Conservation (phyloP, 371 early-diverging fungal species). For the Lichtheimia hyalospora region DNA sequence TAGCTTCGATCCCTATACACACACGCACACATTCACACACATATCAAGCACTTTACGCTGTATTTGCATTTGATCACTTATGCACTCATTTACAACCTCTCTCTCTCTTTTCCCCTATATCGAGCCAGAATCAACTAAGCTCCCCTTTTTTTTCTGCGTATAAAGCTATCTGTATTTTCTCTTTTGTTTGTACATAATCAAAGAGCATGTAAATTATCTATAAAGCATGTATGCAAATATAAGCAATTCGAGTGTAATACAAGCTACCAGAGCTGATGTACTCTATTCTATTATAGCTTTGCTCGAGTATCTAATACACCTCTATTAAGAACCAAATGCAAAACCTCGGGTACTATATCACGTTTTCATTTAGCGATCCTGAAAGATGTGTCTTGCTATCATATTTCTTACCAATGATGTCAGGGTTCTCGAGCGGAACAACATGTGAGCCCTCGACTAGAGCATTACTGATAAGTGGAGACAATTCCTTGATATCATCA, state of each 20-base stretch:
- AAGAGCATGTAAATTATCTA: no score
- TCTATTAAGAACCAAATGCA: neutral
- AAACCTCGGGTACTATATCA: neutral
- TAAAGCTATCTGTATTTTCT: neutral
- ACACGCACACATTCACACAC: no score
- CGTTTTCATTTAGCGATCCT: neutral
- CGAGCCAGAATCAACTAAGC: neutral
- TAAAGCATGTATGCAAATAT: no score
- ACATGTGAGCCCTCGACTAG: conserved; percentile 32
- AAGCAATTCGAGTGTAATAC: neutral
- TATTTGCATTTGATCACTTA: neutral
- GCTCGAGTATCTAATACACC: neutral
- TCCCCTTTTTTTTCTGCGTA: neutral
- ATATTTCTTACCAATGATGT: conserved; percentile 11
- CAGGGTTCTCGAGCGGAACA: conserved; percentile 31
- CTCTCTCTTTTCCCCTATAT: neutral
- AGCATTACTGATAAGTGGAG: conserved; percentile 9
- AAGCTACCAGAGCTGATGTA: no score
- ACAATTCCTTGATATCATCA: neutral
- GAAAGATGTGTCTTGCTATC: neutral
- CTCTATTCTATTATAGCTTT: neutral
- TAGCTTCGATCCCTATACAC: neutral
- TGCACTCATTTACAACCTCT: neutral
- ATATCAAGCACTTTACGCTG: neutral
- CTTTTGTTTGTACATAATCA: no score